Evolutionary conservation across 345 rosid genomes (phyloP), one percentile per base, ranked within the genome.

Genomic region (Populus tremula): DNA sequence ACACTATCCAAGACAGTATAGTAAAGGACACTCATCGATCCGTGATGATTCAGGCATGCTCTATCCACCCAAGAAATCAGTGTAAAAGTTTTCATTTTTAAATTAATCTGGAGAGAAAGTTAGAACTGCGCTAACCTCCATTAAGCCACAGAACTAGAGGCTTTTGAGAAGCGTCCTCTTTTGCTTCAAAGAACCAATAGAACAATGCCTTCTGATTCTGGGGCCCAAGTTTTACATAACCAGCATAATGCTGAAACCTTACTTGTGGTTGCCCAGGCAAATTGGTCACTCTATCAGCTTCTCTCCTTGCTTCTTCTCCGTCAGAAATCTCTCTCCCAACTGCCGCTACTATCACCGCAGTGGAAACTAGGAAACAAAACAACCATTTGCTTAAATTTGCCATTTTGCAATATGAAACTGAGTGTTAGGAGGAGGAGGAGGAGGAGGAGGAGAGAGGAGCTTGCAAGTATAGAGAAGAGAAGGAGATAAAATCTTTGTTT

Each of bases 121-220:
- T n/a, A 5, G 25, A 56, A 16, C n/a, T 6, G 14, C 38, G 33
- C 21, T 18, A 69, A 90, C 94, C 94, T 87, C 92, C 92, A 72
- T 90, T 88, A 83, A 92, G 96, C 96, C 94, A 92, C 21, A 92
- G 88, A 53, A 92, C 88, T 1, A 91, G 89, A 72, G 96, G 94
- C 27, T 85, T 88, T 17, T 6, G 56, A 25, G 88, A 68, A 0
- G 80, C 71, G 45, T 50, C 79, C 2, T 70, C 49, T 67, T 85
- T 85, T 0, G 92, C 89, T 85, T 90, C 91, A 36, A 92, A 92
- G 82, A 92, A 90, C 94, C 92, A 90, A 67, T 92, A 90, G 84
- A 89, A 91, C 50, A 92, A 81, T 2, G 92, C 89, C 70, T 85
- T 90, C 10, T 78, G 73, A n/a, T 76, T 72, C 0, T 47, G 36